These are phyloP conservation scores for Solanum piurae DNA, from an alignment of 257 asterid species.

Conservation along the genomic window DNA sequence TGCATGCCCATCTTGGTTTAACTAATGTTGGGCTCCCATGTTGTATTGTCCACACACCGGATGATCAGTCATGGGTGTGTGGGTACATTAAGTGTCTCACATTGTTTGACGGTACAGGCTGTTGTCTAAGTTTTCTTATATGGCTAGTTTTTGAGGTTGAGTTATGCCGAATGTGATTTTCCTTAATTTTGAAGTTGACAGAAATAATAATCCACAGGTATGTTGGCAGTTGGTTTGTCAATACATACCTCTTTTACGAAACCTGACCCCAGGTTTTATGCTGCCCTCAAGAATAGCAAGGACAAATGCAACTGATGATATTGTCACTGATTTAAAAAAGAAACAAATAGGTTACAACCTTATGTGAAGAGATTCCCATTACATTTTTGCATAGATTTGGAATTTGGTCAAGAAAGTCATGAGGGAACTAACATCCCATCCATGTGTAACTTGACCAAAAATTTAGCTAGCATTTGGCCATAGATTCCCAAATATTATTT, in stretches of 20 bases:
- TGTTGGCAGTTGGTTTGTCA: background rate
- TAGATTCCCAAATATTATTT: too few relatives aligned
- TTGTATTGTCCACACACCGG: background rate
- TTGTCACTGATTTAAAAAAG: conserved; percentile 64
- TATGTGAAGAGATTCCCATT: background rate
- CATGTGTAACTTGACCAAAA: background rate
- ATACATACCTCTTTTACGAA: conserved; percentile 65
- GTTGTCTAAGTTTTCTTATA: background rate
- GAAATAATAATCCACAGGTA: background rate
- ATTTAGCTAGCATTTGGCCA: background rate
- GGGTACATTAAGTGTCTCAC: background rate
- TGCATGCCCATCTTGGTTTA: background rate
- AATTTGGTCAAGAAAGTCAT: background rate
- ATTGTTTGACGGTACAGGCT: background rate
- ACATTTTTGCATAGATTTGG: background rate
- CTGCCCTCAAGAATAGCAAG: conserved; percentile 82
- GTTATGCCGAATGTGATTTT: background rate
- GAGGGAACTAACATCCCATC: background rate
- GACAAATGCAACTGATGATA: conserved; percentile 56
- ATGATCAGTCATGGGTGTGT: background rate
- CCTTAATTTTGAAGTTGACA: background rate
- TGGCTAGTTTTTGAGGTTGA: background rate
- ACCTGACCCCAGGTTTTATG: conserved; percentile 89
- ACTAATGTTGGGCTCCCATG: background rate
- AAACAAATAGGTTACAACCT: background rate